Evolutionary conservation across 169 alveolate species (phyloP), one percentile per base, ranked within the genome.

Genomic region (Plasmodium blacklocki): DNA sequence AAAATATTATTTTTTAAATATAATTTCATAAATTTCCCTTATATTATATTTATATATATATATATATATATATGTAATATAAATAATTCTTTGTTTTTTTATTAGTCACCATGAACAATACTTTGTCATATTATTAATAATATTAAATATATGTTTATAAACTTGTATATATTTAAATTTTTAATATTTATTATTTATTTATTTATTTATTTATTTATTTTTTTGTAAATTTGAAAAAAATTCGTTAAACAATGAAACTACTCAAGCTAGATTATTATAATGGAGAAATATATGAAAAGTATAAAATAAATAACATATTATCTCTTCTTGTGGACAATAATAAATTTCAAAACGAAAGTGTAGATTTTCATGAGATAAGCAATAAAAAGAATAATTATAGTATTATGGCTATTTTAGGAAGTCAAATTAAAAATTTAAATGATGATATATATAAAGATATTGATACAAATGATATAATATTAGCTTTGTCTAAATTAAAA

Each of bases 271-370:
- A 78, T 58, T 78, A 78, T 59, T 78, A 78, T 60, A 64, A 78
- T 78, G 76, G 89, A 50, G 78, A 66, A 47, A 78, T 78, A 78
- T 78, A 64, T 21, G 89, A 78, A 78, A 78, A 78, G 76, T 78
- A 78, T 49, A 78, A 78, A 78, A 78, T 78, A 43, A 78, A 66
- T 59, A 78, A 45, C 56, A 54, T 78, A 12, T 71, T 78, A 59
- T 78, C 72, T 9, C 59, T 70, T 50, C 54, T 78, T 39, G 89
- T 78, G 26, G 89, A 78, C 59, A 78, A 78, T 15, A 68, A 78
- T 43, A 78, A 78, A 54, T 58, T 78, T 67, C 89, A 78, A 78
- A 78, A 78, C 50, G 74, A 64, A 64, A 78, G 76, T 60, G 66
- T 78, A 15, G 78, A 78, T 26, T 64, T 78, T 59, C 21, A 78